Percentiles rank a stretch among this genome's conserved stretches.
These are phyloP conservation scores for Kodamaea alishanica DNA, from an alignment of 1,139 yeast genomes.

Conservation along the genomic window DNA sequence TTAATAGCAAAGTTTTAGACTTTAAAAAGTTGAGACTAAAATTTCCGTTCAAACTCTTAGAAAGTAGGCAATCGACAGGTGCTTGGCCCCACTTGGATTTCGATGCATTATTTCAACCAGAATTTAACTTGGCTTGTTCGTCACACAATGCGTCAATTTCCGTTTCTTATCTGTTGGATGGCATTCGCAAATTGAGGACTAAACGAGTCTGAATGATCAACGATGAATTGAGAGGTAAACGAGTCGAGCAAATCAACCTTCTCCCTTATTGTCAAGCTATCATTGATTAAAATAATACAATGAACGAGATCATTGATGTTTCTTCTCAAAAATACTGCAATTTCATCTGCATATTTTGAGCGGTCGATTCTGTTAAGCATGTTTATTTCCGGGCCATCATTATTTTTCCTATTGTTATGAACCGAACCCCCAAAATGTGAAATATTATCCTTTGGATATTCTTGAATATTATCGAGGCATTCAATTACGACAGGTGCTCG, in stretches of 20 bases:
- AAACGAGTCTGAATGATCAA: constrained; percentile 20
- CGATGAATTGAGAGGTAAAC: constrained; percentile 23
- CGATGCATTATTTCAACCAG: no score
- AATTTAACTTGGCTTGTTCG: no score
- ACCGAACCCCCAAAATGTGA: neutral
- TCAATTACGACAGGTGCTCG: no score
- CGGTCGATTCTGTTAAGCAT: no score
- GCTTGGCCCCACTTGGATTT: no score
- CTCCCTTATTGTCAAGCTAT: constrained; percentile 15
- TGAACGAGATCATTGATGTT: constrained; percentile 19
- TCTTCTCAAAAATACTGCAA: constrained; percentile 15
- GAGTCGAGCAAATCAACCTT: constrained; percentile 22
- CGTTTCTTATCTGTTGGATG: constrained; percentile 9
- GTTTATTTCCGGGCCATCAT: neutral
- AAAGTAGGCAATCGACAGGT: no score
- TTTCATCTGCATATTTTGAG: constrained; percentile 9
- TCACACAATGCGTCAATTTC: neutral
- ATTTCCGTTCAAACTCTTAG: no score
- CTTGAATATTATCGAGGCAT: no score
- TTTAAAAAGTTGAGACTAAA: no score
- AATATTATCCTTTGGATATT: neutral
- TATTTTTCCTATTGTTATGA: neutral
- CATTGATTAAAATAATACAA: constrained; percentile 17
- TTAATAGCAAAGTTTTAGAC: no score
- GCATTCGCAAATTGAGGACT: constrained; percentile 13